These are phyloP conservation scores for Aspergillus fijiensis DNA, from an alignment of 2,329 filamentous ascomycete genomes.

Conservation along the genomic window DNA sequence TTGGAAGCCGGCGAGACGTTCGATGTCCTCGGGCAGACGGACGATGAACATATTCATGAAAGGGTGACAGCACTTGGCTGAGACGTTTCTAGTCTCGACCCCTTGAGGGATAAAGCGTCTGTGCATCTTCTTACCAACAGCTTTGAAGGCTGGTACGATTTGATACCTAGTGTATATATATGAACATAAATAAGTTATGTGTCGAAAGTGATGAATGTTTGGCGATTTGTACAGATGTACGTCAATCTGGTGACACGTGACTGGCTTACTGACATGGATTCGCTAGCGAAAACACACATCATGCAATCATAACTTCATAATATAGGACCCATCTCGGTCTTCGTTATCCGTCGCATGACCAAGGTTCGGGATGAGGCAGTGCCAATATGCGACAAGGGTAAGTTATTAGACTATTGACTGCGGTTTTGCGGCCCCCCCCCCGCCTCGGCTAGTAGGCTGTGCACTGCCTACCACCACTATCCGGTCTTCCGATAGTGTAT, in stretches of 20 bases:
- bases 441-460: not conserved
- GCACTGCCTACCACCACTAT: not conserved
- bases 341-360: no score
- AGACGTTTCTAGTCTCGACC: not conserved
- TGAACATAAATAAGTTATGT: not conserved
- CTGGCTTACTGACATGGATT: no score
- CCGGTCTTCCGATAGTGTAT: no score
- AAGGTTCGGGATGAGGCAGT: no score
- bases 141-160: not conserved
- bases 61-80: not conserved
- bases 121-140: not conserved
- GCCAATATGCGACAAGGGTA: no score
- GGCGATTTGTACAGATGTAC: no score
- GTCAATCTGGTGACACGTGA: no score
- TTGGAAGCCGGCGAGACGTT: slow-evolving; percentile 30
- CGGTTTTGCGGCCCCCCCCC: not conserved
- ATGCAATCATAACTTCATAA: no score
- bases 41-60: not conserved
- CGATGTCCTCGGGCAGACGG: slow-evolving; percentile 21
- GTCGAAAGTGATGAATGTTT: not conserved
- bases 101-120: not conserved
- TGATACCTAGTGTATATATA: not conserved
- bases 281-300: no score
- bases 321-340: no score
- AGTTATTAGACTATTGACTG: not conserved